Evolutionary conservation across 257 asterid genomes (phyloP).

Genomic region (Nyctanthes arbortristis): DNA sequence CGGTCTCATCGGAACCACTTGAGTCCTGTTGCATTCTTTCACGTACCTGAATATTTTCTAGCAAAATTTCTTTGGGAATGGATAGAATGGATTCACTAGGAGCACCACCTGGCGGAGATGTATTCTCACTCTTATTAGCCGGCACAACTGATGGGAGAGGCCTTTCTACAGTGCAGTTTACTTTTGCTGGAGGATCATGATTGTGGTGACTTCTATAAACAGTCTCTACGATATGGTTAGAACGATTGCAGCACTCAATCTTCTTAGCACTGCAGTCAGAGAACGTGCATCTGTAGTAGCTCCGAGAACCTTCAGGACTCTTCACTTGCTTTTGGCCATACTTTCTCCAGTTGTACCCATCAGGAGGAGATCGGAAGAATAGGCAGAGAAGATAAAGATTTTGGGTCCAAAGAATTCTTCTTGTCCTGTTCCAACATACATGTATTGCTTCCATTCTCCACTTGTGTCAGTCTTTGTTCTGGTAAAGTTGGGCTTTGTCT

Average conservation of each 20-base stretch:
- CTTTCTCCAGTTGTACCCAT: slow-evolving; percentile 97
- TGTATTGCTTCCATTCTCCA: slow-evolving; percentile 33
- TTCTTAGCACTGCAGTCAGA: slow-evolving; percentile 80
- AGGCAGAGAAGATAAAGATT: slow-evolving; percentile 40
- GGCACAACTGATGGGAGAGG: slow-evolving; percentile 36
- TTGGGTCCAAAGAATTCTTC: slow-evolving; percentile 35
- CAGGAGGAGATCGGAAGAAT: slow-evolving; percentile 51
- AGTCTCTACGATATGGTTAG: slow-evolving; percentile 58
- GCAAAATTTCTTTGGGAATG: slow-evolving; percentile 43
- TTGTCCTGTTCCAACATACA: slow-evolving; percentile 35
- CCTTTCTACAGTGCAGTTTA: slow-evolving; percentile 53
- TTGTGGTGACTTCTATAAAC: slow-evolving; percentile 79
- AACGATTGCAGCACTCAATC: slow-evolving; percentile 73
- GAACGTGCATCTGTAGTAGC: slow-evolving; percentile 90
- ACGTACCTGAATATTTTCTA: slow-evolving; percentile 29
- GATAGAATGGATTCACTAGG: slow-evolving; percentile 40
- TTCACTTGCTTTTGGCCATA: slow-evolving; percentile 97
- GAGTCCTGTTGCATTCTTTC: slow-evolving; percentile 51
- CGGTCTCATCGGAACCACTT: slow-evolving; percentile 59
- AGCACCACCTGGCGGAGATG: slow-evolving; percentile 27
- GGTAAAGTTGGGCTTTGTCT: slow-evolving; percentile 38
- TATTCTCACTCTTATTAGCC: slow-evolving; percentile 35
- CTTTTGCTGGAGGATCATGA: slow-evolving; percentile 80
- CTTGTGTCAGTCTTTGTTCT: slow-evolving; percentile 31
- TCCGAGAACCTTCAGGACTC: slow-evolving; percentile 92